A percentile compares a stretch with the other conserved stretches of the same genome.
Evolutionary conservation across 805 yeast species (phyloP).

Genomic region (Dipodascus geniculatus): DNA sequence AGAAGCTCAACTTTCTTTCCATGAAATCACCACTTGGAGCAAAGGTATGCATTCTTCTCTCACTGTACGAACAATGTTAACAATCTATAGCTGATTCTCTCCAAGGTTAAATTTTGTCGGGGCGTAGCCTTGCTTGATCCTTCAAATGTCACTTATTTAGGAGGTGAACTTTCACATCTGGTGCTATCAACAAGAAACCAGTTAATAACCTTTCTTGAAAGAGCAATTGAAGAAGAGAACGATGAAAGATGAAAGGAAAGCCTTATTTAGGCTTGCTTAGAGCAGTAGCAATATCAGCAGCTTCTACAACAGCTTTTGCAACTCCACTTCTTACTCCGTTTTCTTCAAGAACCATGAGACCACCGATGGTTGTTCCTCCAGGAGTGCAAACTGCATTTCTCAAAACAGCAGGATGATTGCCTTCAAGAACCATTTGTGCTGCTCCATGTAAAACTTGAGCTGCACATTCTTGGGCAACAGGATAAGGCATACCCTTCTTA

Average conservation of each 20-base stretch:
- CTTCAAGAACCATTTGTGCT: slow-evolving; percentile 75
- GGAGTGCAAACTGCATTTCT: slow-evolving; percentile 91
- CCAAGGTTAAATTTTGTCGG: slow-evolving; percentile 5
- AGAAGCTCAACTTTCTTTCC: slow-evolving; percentile 5
- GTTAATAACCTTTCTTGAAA: neutral
- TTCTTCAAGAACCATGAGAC: slow-evolving; percentile 85
- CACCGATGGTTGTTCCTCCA: slow-evolving; percentile 96
- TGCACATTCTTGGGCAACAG: slow-evolving; percentile 74
- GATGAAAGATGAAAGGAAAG: neutral
- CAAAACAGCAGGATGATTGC: slow-evolving; percentile 79
- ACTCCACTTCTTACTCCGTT: slow-evolving; percentile 79
- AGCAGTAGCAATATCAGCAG: slow-evolving; percentile 61
- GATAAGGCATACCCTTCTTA: slow-evolving; percentile 83
- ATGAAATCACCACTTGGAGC: slow-evolving; percentile 6
- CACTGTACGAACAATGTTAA: neutral
- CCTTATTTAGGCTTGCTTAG: slow-evolving; percentile 8
- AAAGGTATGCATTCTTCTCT: neutral
- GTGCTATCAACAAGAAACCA: neutral
- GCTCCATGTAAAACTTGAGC: slow-evolving; percentile 93
- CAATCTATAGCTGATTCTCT: slow-evolving; percentile 6
- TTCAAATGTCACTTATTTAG: slow-evolving; percentile 4
- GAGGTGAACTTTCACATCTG: slow-evolving; percentile 8
- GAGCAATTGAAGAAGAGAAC: neutral
- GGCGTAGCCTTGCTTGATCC: slow-evolving; percentile 11
- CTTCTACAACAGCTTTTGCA: slow-evolving; percentile 80